These are phyloP conservation scores for Ophiostoma piceae DNA, from an alignment of 2,329 filamentous ascomycete species.

Conservation along the genomic window DNA sequence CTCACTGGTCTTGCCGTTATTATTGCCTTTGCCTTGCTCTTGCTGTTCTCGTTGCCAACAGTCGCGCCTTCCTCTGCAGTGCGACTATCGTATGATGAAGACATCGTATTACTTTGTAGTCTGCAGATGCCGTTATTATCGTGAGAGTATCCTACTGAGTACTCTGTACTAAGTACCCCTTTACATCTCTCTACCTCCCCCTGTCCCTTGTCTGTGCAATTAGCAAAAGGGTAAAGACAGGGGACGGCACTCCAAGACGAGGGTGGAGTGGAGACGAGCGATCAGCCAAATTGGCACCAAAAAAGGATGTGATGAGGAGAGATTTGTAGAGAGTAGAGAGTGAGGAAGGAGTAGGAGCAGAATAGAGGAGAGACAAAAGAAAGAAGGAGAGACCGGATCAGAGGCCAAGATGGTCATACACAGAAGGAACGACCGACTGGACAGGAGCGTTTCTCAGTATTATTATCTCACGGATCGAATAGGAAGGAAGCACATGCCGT, in stretches of 20 bases:
- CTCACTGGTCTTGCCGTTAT: neutral
- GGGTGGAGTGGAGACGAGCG: slow-evolving; percentile 19
- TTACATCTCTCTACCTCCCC: too few species aligned
- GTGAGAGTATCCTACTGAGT: too few species aligned
- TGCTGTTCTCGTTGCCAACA: too few species aligned
- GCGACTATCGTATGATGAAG: neutral
- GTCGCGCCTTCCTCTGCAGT: neutral
- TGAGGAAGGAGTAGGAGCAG: neutral
- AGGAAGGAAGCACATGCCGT: neutral
- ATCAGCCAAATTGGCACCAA: slow-evolving; percentile 25
- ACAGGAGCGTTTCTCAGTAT: neutral
- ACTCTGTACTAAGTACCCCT: too few species aligned
- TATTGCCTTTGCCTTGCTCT: too few species aligned
- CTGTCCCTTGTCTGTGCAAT: slow-evolving; percentile 19
- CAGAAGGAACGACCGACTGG: neutral
- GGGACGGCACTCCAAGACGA: slow-evolving; percentile 20
- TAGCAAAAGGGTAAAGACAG: slow-evolving; percentile 15
- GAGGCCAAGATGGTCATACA: neutral
- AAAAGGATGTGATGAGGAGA: slow-evolving; percentile 16
- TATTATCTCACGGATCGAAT: neutral
- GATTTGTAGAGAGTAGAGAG: neutral
- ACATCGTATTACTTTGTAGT: neutral
- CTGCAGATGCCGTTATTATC: neutral
- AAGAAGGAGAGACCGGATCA: neutral
- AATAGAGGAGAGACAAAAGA: neutral